These are phyloP conservation scores for Diaporthe nobilis DNA, from an alignment of 2,329 filamentous ascomycete genomes.

Conservation along the genomic window DNA sequence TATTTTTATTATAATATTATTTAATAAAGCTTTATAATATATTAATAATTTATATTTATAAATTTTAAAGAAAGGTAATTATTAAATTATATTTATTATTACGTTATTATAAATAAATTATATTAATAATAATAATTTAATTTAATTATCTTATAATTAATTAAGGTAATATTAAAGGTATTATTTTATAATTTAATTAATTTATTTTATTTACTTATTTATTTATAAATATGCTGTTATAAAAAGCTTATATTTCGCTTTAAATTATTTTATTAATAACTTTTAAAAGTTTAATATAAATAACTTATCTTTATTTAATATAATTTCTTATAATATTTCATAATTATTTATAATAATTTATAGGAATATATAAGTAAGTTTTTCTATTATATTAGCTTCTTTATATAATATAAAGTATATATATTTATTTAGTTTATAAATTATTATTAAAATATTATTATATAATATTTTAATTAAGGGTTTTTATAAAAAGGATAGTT, in stretches of 20 bases:
- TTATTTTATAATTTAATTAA: too few species aligned
- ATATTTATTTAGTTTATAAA: neutral
- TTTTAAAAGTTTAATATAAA: too few species aligned
- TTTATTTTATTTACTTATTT: too few species aligned
- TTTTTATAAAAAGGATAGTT: too few species aligned
- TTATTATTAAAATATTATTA: slow-evolving; percentile 1
- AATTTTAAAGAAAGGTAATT: too few species aligned
- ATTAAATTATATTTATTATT: neutral
- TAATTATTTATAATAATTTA: neutral
- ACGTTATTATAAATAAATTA: neutral
- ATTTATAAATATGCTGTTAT: too few species aligned
- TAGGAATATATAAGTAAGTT: neutral
- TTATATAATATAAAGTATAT: neutral
- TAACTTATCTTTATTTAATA: neutral
- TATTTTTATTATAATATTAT: neutral
- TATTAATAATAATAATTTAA: too few species aligned
- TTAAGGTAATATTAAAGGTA: too few species aligned
- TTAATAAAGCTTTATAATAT: neutral
- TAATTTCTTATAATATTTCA: neutral
- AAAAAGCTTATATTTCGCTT: too few species aligned
- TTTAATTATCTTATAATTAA: too few species aligned
- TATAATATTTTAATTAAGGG: neutral
- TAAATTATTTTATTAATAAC: too few species aligned
- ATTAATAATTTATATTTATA: neutral
- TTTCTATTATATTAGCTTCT: neutral